Base-by-base conservation (phyloP, 306 rosid genomes). In the Gastrolobium bilobum region DNA sequence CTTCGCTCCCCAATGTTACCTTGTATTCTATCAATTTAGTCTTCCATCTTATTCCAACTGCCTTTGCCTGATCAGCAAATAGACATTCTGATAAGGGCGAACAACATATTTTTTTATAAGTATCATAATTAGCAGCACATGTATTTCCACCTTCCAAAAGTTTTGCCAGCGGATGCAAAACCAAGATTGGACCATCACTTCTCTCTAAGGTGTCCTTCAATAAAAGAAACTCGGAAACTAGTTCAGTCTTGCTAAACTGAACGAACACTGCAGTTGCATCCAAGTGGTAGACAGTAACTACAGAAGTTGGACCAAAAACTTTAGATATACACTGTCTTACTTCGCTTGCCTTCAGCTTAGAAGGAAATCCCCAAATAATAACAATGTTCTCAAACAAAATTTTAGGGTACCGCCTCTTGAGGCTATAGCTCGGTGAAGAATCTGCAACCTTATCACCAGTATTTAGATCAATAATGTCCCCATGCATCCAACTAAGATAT, bases 41-140 rank as follows among this genome's bases (percentile, higher is more conserved):
- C 84, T 87, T 88, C 86, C 87, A 71, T 7, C 86, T 85, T 60
- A 85, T 57, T 73, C 91, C 89, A 39, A 83, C 81, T 1, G 89
- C 92, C 72, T 90, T 88, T 3, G 97, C 98, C 81, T 95, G 99
- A 80, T 91, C 91, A 7, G 97, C 85, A 82, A 95, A 93, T 76
- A 87, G 74, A 78, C 54, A 14, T 76, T 87, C 83, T 2, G 94
- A 89, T 31, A 84, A 57, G 33, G 93, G 83, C 9, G 98, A 91
- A 37, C 86, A 43, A 78, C 98, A 95, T 38, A 93, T 93, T 63
- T 83, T 88, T 78, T 83, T 89, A 73, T 95, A 95, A 58, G 91
- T 78, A 76, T 91, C 98, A 40, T 95, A 95, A 75, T 76, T 34
- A 40, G 93, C 94, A 57, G 92, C 99, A 10, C 59, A 80, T 76